Percentiles rank a stretch among this genome's conserved stretches.
Conservation (phyloP, 1,139 yeast species). For the Yamadazyma friedrichii region DNA sequence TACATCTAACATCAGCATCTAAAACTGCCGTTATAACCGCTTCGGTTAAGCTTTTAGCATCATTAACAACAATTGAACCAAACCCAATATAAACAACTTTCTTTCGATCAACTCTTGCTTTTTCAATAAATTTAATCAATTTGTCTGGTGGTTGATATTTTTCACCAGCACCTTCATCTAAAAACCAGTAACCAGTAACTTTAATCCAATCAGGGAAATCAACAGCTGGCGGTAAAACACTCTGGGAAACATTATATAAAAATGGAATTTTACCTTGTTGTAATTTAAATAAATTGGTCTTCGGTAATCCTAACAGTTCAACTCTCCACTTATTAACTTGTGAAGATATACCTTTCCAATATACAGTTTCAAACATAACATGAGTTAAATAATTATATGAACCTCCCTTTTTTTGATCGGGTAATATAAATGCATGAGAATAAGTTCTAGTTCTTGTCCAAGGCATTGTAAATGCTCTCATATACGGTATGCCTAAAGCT, state of each 20-base stretch:
- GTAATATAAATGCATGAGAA: constrained; percentile 94
- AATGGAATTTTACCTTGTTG: constrained; percentile 85
- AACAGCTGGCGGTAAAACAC: constrained; percentile 86
- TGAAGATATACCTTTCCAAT: constrained; percentile 91
- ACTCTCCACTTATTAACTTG: constrained; percentile 89
- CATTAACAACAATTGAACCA: constrained; percentile 89
- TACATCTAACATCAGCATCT: constrained; percentile 79
- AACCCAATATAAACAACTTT: constrained; percentile 89
- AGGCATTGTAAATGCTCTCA: constrained; percentile 97
- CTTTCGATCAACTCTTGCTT: constrained; percentile 59
- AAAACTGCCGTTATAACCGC: constrained; percentile 78
- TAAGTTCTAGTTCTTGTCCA: constrained; percentile 96
- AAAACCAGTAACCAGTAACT: constrained; percentile 95
- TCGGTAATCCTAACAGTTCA: constrained; percentile 58
- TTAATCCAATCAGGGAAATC: constrained; percentile 94
- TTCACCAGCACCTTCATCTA: constrained; percentile 63
- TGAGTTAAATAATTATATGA: constrained; percentile 90
- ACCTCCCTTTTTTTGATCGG: constrained; percentile 91
- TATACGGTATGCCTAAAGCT: constrained; percentile 83
- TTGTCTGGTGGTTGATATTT: constrained; percentile 64
- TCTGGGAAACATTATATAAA: constrained; percentile 82
- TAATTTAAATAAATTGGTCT: constrained; percentile 67
- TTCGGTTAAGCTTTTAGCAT: constrained; percentile 73
- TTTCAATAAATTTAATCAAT: constrained; percentile 58
- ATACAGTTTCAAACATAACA: constrained; percentile 85